Percentiles rank a stretch among this genome's conserved stretches.
These are phyloP conservation scores for Onygena corvina DNA, from an alignment of 2,329 filamentous ascomycete species.

Conservation along the genomic window DNA sequence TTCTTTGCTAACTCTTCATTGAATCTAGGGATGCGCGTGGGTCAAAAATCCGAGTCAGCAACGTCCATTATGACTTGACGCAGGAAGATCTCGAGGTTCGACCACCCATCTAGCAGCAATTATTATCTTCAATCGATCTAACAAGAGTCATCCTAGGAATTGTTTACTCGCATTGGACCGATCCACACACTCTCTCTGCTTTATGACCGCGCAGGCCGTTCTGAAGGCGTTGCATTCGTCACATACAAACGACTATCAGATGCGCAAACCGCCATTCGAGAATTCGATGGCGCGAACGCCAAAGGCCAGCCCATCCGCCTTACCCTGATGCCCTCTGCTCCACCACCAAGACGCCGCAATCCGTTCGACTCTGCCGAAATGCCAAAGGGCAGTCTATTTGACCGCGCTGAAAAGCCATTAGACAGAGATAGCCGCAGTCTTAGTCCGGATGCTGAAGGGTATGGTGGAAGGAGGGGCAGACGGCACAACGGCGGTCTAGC, in stretches of 20 bases:
- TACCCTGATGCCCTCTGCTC: conserved; percentile 47
- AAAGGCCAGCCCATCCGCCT: conserved; percentile 76
- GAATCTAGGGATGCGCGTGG: conserved; percentile 33
- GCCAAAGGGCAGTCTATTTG: conserved; percentile 52
- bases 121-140: conserved; percentile 14
- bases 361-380: conserved; percentile 41
- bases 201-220: conserved; percentile 82
- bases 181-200: conserved; percentile 56
- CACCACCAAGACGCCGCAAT: conserved; percentile 28
- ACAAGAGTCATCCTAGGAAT: conserved; percentile 44
- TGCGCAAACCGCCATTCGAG: conserved; percentile 59
- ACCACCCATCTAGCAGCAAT: conserved; percentile 12
- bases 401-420: conserved; percentile 42
- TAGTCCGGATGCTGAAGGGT: conserved; percentile 29
- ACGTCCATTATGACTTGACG: conserved; percentile 83
- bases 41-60: conserved; percentile 70
- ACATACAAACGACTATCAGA: conserved; percentile 62
- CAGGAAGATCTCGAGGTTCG: conserved; percentile 67
- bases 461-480: conserved; percentile 34
- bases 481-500: conserved; percentile 45
- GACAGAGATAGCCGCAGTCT: conserved; percentile 32
- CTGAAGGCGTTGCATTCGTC: conserved; percentile 71
- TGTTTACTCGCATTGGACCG: conserved; percentile 67
- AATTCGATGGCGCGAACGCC: conserved; percentile 84
- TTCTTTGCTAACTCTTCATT: not conserved